Evolutionary conservation across 2,329 filamentous ascomycete species (phyloP), one percentile per base, ranked within the genome.

Genomic region (Raffaelea arxii): DNA sequence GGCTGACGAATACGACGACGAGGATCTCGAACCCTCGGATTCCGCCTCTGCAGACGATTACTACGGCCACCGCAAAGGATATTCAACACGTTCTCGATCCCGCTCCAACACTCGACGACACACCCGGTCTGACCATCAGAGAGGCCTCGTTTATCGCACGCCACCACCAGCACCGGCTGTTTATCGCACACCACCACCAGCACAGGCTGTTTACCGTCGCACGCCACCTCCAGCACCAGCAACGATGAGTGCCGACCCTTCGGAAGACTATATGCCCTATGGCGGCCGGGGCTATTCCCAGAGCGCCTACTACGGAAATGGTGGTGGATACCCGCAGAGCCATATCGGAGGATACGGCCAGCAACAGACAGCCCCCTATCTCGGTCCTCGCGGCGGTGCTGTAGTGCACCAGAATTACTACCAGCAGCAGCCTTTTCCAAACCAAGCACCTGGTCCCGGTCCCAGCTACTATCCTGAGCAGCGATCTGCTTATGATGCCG

Each of bases 191-290:
- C 30, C 54, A 9, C 51, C 68, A 59, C 53, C 67, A 57, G 57
- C 66, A 63, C 53, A 69, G 54, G 64, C n/a, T n/a, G 41, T 50
- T n/a, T 57, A 56, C 40, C 49, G 55, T 37, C 39, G 50, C 39
- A 25, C 54, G 10, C 51, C 68, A 59, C 53, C 67, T n/a, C 32
- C 32, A 36, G 32, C 16, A 36, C 19, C 14, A 36, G 32, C 64
- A 68, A 61, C 77, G 46, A 76, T 78, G 68, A 84, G 74, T 61
- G 71, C 76, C 68, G 82, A 84, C 60, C 75, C 75, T 30, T 71
- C 70, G 19, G 79, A 63, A 50, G 66, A 66, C 54, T 62, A 56
- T 18, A 66, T 62, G 40, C 62, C 60, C 35, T 59, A 58, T 32
- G 63, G 62, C 30, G 61, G 64, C 38, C 25, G 45, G 10, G 36